Evolutionary conservation across 2,329 filamentous ascomycete genomes (phyloP).

Genomic region (Fusarium sp.): DNA sequence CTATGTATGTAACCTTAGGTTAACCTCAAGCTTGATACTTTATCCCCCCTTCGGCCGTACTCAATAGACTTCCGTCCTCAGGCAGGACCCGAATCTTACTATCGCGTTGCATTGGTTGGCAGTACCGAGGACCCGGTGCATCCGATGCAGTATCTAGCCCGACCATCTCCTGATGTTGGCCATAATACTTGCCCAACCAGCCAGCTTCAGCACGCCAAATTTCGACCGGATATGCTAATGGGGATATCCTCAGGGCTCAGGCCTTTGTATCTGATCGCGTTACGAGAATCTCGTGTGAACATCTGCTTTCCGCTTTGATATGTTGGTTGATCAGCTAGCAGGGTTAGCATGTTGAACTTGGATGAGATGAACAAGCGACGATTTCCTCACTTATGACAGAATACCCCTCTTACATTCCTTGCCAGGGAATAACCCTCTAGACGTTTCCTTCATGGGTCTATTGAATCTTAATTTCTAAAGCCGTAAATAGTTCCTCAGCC

Average conservation of each 20-base stretch:
- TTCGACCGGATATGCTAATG: neutral
- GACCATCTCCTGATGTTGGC: neutral
- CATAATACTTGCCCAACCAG: neutral
- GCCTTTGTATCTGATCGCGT: neutral
- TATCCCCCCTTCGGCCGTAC: neutral
- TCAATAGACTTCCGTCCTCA: neutral
- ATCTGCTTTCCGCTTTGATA: neutral
- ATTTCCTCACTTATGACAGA: neutral
- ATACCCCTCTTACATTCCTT: neutral
- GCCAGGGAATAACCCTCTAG: neutral
- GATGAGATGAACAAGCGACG: neutral
- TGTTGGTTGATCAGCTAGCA: neutral
- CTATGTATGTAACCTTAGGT: neutral
- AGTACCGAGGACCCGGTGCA: neutral
- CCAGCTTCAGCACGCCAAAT: neutral
- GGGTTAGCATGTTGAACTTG: neutral
- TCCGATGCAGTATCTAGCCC: neutral
- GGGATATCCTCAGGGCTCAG: neutral
- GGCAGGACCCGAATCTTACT: too few species aligned
- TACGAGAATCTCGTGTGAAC: neutral
- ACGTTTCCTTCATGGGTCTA: neutral
- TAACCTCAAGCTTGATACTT: neutral
- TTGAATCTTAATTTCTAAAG: neutral
- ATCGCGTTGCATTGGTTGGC: too few species aligned
- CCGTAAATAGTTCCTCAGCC: neutral